Evolutionary conservation across 2,329 filamentous ascomycete genomes (phyloP).

Genomic region (Penicillium decumbens): DNA sequence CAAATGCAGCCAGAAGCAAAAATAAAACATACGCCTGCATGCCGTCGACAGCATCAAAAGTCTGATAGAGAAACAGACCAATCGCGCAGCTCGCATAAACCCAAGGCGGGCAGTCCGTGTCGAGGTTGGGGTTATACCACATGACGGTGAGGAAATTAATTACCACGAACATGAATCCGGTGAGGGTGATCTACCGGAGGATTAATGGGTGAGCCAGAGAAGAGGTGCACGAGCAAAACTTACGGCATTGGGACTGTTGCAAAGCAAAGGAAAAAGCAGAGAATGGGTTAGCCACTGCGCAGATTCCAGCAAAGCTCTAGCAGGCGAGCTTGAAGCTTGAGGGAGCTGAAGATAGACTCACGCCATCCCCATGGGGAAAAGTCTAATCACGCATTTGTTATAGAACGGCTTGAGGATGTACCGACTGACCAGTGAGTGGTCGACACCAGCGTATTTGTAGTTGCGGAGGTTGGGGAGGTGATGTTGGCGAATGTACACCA

Average conservation of each 20-base stretch:
- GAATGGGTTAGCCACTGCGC: slow-evolving; percentile 5
- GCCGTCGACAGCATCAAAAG: slow-evolving; percentile 95
- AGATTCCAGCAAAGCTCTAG: not conserved
- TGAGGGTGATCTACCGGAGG: slow-evolving; percentile 66
- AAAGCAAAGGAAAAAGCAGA: slow-evolving; percentile 3
- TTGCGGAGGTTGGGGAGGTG: slow-evolving; percentile 81
- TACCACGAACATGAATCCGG: slow-evolving; percentile 84
- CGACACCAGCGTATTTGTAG: slow-evolving; percentile 93
- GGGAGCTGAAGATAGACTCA: slow-evolving; percentile 40
- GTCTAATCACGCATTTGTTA: slow-evolving; percentile 86
- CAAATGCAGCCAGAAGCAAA: slow-evolving; percentile 21
- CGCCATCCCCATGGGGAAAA: slow-evolving; percentile 95
- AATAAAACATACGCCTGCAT: slow-evolving; percentile 76
- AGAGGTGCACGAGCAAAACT: slow-evolving; percentile 19
- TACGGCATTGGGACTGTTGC: slow-evolving; percentile 47
- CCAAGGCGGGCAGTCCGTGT: slow-evolving; percentile 90
- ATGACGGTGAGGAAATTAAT: slow-evolving; percentile 85
- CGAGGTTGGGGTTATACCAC: slow-evolving; percentile 92
- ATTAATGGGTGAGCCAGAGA: not conserved
- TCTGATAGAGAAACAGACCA: slow-evolving; percentile 93
- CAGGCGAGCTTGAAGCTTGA: slow-evolving; percentile 4
- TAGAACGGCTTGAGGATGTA: slow-evolving; percentile 98
- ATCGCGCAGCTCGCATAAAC: slow-evolving; percentile 89
- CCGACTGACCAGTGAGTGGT: slow-evolving; percentile 82
- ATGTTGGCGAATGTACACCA: slow-evolving; percentile 95